Evolutionary conservation across 495 filamentous ascomycete species (phyloP).

Genomic region (Aspergillus wentii): DNA sequence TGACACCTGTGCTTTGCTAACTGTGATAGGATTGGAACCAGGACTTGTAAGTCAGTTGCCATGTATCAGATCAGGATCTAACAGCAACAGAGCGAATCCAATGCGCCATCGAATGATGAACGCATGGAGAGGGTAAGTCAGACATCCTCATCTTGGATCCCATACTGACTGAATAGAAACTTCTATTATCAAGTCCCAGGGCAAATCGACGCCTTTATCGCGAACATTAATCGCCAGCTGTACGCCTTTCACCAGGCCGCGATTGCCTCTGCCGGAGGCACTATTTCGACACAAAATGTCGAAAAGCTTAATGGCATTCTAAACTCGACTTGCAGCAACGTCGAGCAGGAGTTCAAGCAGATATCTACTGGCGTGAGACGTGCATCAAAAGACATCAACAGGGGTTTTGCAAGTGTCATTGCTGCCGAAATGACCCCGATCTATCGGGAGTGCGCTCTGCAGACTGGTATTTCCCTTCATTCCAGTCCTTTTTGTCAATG

Average conservation of each 20-base stretch:
- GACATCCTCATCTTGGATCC: no score
- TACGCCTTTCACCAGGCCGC: not conserved
- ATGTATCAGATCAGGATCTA: slow-evolving; percentile 32
- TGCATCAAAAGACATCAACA: slow-evolving; percentile 6
- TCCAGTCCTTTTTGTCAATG: not conserved
- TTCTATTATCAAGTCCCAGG: slow-evolving; percentile 2
- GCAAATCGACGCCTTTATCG: not conserved
- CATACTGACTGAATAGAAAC: no score
- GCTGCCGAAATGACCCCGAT: not conserved
- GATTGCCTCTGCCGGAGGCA: slow-evolving; percentile 1
- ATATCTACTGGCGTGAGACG: slow-evolving; percentile 11
- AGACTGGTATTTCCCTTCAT: slow-evolving; percentile 3
- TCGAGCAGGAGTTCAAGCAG: slow-evolving; percentile 15
- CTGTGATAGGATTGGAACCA: slow-evolving; percentile 44
- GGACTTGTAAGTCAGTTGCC: slow-evolving; percentile 5
- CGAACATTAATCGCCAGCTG: not conserved
- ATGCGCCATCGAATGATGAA: slow-evolving; percentile 20
- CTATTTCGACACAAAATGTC: no score
- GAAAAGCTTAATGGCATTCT: no score
- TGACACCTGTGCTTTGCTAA: slow-evolving; percentile 46
- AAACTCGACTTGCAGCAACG: no score
- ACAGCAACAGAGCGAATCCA: slow-evolving; percentile 33
- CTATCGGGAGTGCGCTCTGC: slow-evolving; percentile 7
- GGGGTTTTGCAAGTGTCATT: slow-evolving; percentile 4
- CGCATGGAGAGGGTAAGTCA: not conserved